These are phyloP conservation scores for Auriscalpium microsporum DNA, from an alignment of 768 basidiomycete species.

Conservation along the genomic window DNA sequence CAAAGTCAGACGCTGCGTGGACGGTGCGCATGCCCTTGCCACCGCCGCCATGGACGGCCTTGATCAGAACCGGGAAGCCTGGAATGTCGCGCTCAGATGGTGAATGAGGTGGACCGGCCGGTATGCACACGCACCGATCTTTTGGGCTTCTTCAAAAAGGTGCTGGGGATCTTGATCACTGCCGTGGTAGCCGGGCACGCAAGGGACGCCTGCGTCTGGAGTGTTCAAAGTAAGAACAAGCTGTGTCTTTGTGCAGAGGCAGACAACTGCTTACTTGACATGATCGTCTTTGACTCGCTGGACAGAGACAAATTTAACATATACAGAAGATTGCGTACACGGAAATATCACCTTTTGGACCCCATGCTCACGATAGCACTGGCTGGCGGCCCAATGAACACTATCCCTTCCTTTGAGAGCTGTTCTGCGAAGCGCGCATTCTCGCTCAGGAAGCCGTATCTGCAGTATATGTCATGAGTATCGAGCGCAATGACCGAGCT, in stretches of 20 bases:
- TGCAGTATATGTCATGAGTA: conserved; percentile 17
- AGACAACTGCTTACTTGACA: conserved; percentile 48
- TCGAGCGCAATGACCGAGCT: neutral
- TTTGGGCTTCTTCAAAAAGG: conserved; percentile 57
- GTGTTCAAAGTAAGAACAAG: neutral
- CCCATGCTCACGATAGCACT: conserved; percentile 91
- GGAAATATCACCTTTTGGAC: conserved; percentile 66
- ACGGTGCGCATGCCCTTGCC: conserved; percentile 94
- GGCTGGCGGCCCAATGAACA: conserved; percentile 87
- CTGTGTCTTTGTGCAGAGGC: neutral
- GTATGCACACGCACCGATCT: conserved; percentile 45
- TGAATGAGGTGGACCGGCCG: neutral
- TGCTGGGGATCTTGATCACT: conserved; percentile 66
- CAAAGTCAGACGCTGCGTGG: conserved; percentile 55
- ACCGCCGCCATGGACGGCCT: conserved; percentile 93
- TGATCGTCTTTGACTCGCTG: conserved; percentile 93
- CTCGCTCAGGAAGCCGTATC: conserved; percentile 89
- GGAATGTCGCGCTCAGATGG: neutral
- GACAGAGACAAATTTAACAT: neutral
- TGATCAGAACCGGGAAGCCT: conserved; percentile 91
- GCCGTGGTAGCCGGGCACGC: conserved; percentile 92
- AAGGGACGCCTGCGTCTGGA: conserved; percentile 79
- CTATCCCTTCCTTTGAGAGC: conserved; percentile 70
- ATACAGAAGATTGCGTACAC: neutral
- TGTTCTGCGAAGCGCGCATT: conserved; percentile 74